Conservation (phyloP, 2,329 filamentous ascomycete species). For the Penicillium sp. region DNA sequence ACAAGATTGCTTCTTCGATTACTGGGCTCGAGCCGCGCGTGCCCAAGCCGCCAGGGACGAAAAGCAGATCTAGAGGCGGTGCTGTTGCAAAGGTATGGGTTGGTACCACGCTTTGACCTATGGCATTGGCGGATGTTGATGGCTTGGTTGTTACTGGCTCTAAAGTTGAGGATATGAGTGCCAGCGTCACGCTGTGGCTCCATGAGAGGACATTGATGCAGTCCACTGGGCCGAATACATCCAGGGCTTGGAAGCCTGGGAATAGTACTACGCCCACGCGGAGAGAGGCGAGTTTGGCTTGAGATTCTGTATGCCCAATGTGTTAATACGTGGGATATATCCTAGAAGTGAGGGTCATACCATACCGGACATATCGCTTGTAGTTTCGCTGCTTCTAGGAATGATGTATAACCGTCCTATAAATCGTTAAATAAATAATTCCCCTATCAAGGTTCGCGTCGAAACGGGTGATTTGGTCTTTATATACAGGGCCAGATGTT, state of each 20-base stretch:
- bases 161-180: constrained; percentile 32
- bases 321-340: not conserved
- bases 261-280: constrained; percentile 32
- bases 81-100: constrained; percentile 56
- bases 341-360: not conserved
- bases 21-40: constrained; percentile 32
- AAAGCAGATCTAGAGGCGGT: constrained; percentile 58
- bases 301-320: not conserved
- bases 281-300: not conserved
- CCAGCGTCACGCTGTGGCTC: constrained; percentile 23
- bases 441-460: too few species aligned
- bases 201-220: constrained; percentile 37
- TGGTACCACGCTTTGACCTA: constrained; percentile 43
- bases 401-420: too few species aligned
- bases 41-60: constrained; percentile 65
- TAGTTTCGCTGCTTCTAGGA: not conserved
- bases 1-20: constrained; percentile 43
- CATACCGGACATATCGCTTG: not conserved
- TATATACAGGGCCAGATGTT: not conserved
- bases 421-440: not conserved
- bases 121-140: constrained; percentile 23
- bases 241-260: constrained; percentile 44
- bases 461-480: not conserved
- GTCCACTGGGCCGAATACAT: constrained; percentile 49
- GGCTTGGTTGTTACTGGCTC: constrained; percentile 33